Evolutionary conservation across 1,139 yeast species (phyloP).

Genomic region (Saccharomyces uvarum): DNA sequence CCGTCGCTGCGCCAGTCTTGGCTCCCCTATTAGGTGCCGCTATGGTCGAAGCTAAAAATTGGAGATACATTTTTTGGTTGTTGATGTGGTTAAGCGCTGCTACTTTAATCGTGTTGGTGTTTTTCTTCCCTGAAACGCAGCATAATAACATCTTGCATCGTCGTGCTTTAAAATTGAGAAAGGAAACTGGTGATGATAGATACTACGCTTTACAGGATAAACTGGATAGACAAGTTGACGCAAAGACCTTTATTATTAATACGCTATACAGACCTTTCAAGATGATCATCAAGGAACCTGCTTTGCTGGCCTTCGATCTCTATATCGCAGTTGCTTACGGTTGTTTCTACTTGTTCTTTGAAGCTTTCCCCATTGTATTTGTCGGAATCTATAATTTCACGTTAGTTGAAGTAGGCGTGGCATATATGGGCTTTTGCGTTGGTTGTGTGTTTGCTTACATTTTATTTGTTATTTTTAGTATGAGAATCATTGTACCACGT

Average conservation of each 20-base stretch:
- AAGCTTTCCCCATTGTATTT: slow-evolving; percentile 54
- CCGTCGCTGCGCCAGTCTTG: slow-evolving; percentile 52
- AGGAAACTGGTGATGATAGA: slow-evolving; percentile 39
- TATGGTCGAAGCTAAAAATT: slow-evolving; percentile 38
- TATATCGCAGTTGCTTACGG: slow-evolving; percentile 51
- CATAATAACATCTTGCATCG: slow-evolving; percentile 40
- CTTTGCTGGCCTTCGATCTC: slow-evolving; percentile 16
- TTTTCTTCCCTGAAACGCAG: slow-evolving; percentile 47
- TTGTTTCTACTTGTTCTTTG: slow-evolving; percentile 50
- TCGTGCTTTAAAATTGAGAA: slow-evolving; percentile 42
- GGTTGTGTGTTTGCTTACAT: slow-evolving; percentile 18
- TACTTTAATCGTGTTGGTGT: slow-evolving; percentile 31
- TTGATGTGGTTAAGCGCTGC: slow-evolving; percentile 36
- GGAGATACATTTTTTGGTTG: slow-evolving; percentile 46
- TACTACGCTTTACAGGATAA: slow-evolving; percentile 33
- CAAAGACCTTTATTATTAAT: slow-evolving; percentile 32
- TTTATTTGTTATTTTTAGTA: slow-evolving; percentile 10
- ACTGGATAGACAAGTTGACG: slow-evolving; percentile 31
- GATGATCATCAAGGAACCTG: slow-evolving; percentile 31
- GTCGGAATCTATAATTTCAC: slow-evolving; percentile 41
- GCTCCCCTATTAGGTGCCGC: slow-evolving; percentile 57
- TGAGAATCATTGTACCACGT: slow-evolving; percentile 10
- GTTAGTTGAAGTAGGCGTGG: slow-evolving; percentile 16
- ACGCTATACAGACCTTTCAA: slow-evolving; percentile 46
- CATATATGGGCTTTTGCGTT: slow-evolving; percentile 21